Percentiles rank a stretch among this genome's conserved stretches.
These are phyloP conservation scores for Mollisiaceae sp. DNA, from an alignment of 2,329 filamentous ascomycete genomes.

Conservation along the genomic window DNA sequence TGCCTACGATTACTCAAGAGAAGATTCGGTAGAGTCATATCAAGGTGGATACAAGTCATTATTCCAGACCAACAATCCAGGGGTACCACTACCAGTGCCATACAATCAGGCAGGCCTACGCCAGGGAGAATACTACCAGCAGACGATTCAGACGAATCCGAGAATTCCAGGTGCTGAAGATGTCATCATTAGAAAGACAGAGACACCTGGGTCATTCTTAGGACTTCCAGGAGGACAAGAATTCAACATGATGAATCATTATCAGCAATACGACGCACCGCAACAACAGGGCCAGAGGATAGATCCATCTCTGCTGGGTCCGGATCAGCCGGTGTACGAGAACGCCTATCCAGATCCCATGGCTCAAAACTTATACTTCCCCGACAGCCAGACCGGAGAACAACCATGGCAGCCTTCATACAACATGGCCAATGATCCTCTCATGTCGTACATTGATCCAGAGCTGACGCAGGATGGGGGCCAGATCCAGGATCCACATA, in stretches of 20 bases:
- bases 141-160: slow-evolving; percentile 35
- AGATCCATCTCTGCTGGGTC: slow-evolving; percentile 38
- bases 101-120: slow-evolving; percentile 49
- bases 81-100: slow-evolving; percentile 51
- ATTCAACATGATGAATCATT: slow-evolving; percentile 37
- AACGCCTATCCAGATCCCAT: slow-evolving; percentile 24
- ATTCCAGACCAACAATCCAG: slow-evolving; percentile 58
- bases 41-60: slow-evolving; percentile 47
- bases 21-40: slow-evolving; percentile 38
- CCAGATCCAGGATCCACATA: slow-evolving; percentile 40
- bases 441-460: slow-evolving; percentile 34
- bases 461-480: slow-evolving; percentile 31
- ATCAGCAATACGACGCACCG: slow-evolving; percentile 26
- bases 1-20: slow-evolving; percentile 40
- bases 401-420: slow-evolving; percentile 32
- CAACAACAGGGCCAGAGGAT: slow-evolving; percentile 33
- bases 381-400: slow-evolving; percentile 30
- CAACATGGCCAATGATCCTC: slow-evolving; percentile 27
- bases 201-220: slow-evolving; percentile 42
- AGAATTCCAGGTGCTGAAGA: slow-evolving; percentile 45
- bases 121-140: slow-evolving; percentile 57
- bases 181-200: slow-evolving; percentile 50
- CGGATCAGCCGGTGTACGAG: slow-evolving; percentile 31
- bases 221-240: slow-evolving; percentile 46
- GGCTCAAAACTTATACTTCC: slow-evolving; percentile 34